Evolutionary conservation across 768 basidiomycete species (phyloP), one percentile per base, ranked within the genome.

Genomic region (Tulasnella sp.): DNA sequence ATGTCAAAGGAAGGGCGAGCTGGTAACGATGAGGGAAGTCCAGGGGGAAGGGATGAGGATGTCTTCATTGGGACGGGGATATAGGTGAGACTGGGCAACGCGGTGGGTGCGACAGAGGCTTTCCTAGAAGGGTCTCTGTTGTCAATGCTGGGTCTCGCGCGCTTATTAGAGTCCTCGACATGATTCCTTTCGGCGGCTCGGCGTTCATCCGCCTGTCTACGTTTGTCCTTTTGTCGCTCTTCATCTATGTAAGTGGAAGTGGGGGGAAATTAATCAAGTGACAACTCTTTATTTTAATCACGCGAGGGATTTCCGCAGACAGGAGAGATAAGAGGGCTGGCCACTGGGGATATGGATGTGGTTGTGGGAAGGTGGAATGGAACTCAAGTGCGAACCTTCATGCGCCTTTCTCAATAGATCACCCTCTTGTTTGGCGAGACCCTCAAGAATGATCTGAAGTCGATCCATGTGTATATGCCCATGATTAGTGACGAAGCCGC

Each of bases 401-500:
- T 86, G 86, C 68, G 94, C 79, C 68, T 80, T 81, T 67, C 85
- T 76, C 73, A 99, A 98, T 65, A 99, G 98, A 49, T 92, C 92
- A 73, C 94, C 92, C 74, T 99, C 96, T 68, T 86, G 76, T 70
- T 77, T 79, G n/a, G 94, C 92, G 62, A 99, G 76, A 61, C 92
- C 93, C 71, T 94, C 89, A 70, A 99, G 80, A 67, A 99, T 96
- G 68, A 97, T 83, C 75, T 96, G 87, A 49, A 85, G 89, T 71
- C 93, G 78, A 51, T 80, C 74, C 63, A 97, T 74, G 69, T 91
- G 85, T 70, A 98, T 78, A 66, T 81, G 78, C 59, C 96, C 96
- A 71, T 96, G 85, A 68, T 96, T 84, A 50, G 94, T 93, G 67
- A 98, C 67, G 73, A 98, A 99, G 48, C 96, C 96, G 54, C 93